phyloP scores from a whole-genome alignment of 176 grass and related monocot genomes.

The Avena eriantha region DNA sequence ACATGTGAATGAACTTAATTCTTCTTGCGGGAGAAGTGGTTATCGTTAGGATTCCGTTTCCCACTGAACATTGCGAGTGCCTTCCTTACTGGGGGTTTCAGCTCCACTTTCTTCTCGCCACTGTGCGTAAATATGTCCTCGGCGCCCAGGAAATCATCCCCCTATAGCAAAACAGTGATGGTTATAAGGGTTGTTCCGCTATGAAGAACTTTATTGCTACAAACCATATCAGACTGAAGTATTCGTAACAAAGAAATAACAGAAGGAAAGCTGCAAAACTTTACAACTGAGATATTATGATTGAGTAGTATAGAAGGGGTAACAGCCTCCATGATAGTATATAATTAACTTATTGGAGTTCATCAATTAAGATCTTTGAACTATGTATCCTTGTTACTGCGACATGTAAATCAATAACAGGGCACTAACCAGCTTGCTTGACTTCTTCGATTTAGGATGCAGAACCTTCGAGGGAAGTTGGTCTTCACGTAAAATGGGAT shows the following conservation, averaged over 20 bases:
- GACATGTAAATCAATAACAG: constrained; percentile 25
- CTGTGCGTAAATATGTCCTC: constrained; percentile 83
- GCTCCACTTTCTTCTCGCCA: constrained; percentile 68
- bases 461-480: constrained; percentile 95
- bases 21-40: constrained; percentile 85
- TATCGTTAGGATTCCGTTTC: constrained; percentile 95
- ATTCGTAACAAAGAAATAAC: background rate
- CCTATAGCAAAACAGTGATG: constrained; percentile 52
- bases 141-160: constrained; percentile 59
- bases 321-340: background rate
- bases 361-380: background rate
- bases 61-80: constrained; percentile 84
- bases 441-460: constrained; percentile 79
- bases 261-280: background rate
- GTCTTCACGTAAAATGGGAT: constrained; percentile 90
- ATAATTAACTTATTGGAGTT: background rate
- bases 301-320: background rate
- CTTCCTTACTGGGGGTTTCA: constrained; percentile 94
- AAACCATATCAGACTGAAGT: background rate
- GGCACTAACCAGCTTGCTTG: constrained; percentile 69
- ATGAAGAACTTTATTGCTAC: background rate
- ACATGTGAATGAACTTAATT: constrained; percentile 22
- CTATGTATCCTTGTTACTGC: background rate
- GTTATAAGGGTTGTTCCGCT: background rate
- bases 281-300: background rate